Evolutionary conservation across 306 rosid genomes (phyloP).

Genomic region (Hylodesmum podocarpum): DNA sequence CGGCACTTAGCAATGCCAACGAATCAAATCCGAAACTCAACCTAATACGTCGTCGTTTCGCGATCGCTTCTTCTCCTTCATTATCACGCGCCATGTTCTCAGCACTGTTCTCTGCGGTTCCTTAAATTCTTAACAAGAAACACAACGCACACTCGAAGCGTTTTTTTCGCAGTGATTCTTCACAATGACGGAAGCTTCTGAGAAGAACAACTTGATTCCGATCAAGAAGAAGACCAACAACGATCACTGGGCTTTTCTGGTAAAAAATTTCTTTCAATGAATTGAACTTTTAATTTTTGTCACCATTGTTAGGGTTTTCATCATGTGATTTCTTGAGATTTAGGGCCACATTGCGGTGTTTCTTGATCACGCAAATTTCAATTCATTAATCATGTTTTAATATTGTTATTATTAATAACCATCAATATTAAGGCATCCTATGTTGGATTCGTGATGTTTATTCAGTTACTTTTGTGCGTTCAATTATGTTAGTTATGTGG

Average conservation of each 20-base stretch:
- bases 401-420: background rate
- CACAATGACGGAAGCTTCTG: conserved; percentile 13
- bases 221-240: conserved; percentile 11
- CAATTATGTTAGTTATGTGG: background rate
- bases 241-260: conserved; percentile 89
- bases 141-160: background rate
- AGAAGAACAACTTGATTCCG: conserved; percentile 23
- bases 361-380: background rate
- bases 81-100: background rate
- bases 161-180: background rate
- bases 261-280: conserved; percentile 16
- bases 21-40: background rate
- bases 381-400: background rate
- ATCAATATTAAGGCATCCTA: background rate
- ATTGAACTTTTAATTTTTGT: background rate
- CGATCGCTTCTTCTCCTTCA: background rate
- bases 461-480: background rate
- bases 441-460: background rate
- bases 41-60: conserved; percentile 18
- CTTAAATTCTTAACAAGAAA: background rate
- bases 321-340: background rate
- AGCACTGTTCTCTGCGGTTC: background rate
- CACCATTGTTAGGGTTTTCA: background rate
- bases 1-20: background rate
- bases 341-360: background rate